These are phyloP conservation scores for Coelastrella sp. DNA, from an alignment of 139 green algal genomes.

Conservation along the genomic window DNA sequence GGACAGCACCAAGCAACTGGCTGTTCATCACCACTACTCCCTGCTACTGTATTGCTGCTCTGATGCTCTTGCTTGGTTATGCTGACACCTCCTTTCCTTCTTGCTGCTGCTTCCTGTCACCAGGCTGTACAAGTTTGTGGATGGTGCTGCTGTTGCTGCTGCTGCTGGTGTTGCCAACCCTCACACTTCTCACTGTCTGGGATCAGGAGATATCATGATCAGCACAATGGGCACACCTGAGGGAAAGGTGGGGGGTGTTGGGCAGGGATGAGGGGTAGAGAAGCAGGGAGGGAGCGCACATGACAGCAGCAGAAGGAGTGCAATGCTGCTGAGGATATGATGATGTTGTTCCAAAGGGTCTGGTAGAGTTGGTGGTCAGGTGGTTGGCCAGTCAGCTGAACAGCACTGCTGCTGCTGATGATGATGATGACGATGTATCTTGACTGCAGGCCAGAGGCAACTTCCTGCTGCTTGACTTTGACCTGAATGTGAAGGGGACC, in stretches of 20 bases:
- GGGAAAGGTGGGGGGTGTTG: slow-evolving; percentile 47
- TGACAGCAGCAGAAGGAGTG: background rate
- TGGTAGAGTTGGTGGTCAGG: no score
- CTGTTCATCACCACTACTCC: background rate
- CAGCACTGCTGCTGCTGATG: no score
- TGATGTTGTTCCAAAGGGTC: background rate
- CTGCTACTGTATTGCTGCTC: no score
- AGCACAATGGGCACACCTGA: slow-evolving; percentile 40
- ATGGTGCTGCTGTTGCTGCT: slow-evolving; percentile 67
- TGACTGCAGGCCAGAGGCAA: slow-evolving; percentile 60
- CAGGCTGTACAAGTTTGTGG: slow-evolving; percentile 65
- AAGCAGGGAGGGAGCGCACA: background rate
- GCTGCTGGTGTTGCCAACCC: slow-evolving; percentile 67
- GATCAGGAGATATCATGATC: slow-evolving; percentile 72
- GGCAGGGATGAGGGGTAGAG: background rate
- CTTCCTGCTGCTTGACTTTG: slow-evolving; percentile 86
- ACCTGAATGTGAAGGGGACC: slow-evolving; percentile 81
- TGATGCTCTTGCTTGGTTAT: no score
- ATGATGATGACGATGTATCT: no score
- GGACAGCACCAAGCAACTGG: no score
- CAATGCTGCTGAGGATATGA: background rate
- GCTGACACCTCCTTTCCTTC: no score
- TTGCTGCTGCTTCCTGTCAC: background rate
- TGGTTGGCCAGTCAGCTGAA: no score
- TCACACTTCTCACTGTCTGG: slow-evolving; percentile 83